Evolutionary conservation across 371 early-diverging fungal genomes (phyloP).

Genomic region (Circinella minor): DNA sequence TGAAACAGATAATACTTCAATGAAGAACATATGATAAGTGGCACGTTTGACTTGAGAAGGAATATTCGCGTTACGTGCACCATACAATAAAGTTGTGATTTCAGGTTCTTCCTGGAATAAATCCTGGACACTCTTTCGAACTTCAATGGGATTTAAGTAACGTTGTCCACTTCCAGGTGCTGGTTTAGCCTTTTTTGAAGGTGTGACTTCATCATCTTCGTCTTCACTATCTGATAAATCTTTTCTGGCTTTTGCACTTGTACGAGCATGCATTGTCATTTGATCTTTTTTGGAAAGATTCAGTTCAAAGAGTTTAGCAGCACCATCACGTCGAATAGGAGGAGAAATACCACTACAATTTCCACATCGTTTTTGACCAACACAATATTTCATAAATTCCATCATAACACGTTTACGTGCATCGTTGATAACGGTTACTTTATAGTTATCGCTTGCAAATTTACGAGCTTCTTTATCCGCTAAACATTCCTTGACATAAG

Average conservation of each 20-base stretch:
- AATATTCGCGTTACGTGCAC: constrained; percentile 65
- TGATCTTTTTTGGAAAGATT: constrained; percentile 75
- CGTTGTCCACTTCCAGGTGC: constrained; percentile 45
- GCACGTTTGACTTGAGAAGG: constrained; percentile 46
- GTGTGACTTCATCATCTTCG: constrained; percentile 29
- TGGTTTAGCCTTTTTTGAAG: constrained; percentile 22
- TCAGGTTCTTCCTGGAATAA: constrained; percentile 80
- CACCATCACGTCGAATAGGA: constrained; percentile 84
- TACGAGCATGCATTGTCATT: constrained; percentile 63
- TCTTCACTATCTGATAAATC: constrained; percentile 15
- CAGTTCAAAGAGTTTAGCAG: constrained; percentile 87
- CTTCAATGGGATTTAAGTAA: constrained; percentile 80
- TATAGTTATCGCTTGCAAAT: constrained; percentile 56
- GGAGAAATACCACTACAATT: constrained; percentile 86
- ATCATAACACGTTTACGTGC: constrained; percentile 78
- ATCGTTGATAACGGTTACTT: constrained; percentile 77
- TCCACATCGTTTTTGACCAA: constrained; percentile 66
- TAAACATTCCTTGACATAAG: constrained; percentile 38
- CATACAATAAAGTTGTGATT: constrained; percentile 80
- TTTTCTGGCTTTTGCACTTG: neutral
- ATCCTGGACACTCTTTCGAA: constrained; percentile 75
- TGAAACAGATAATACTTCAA: constrained; percentile 92
- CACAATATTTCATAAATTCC: constrained; percentile 69
- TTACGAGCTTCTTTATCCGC: constrained; percentile 34
- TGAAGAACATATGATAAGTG: constrained; percentile 91